phyloP scores from a whole-genome alignment of 371 early-diverging fungal genomes.

The Zopfochytrium polystomum region DNA sequence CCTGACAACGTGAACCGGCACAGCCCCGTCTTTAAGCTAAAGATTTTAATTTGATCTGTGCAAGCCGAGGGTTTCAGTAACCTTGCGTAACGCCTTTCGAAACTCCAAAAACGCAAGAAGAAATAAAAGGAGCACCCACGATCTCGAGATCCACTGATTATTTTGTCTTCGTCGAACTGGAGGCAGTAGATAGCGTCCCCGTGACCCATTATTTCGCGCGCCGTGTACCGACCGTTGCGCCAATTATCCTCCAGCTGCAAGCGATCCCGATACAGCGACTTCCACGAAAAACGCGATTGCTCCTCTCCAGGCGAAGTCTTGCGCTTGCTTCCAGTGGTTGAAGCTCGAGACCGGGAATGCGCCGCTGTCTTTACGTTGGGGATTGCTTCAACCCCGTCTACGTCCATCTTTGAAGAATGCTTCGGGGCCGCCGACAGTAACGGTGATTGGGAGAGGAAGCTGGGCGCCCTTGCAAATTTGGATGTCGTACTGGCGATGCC shows the following conservation, averaged over 20 bases:
- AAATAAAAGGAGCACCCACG: background rate
- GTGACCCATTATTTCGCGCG: slow-evolving; percentile 69
- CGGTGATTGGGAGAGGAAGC: background rate
- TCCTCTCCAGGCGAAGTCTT: background rate
- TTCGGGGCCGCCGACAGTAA: background rate
- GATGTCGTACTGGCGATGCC: too few relatives aligned
- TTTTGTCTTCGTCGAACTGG: slow-evolving; percentile 75
- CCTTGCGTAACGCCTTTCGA: slow-evolving; percentile 35
- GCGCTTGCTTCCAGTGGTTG: slow-evolving; percentile 3
- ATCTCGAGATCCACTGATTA: slow-evolving; percentile 93
- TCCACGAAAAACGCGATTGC: slow-evolving; percentile 50
- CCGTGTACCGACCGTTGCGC: slow-evolving; percentile 52
- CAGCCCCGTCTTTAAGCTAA: background rate
- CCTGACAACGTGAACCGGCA: slow-evolving; percentile 73
- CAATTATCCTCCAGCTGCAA: slow-evolving; percentile 61
- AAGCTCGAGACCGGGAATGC: slow-evolving; percentile 1
- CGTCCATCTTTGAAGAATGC: background rate
- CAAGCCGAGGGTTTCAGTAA: background rate
- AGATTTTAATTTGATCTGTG: background rate
- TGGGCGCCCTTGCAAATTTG: background rate
- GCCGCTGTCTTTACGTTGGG: background rate
- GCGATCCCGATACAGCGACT: slow-evolving; percentile 58
- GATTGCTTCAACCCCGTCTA: background rate
- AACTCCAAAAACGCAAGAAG: slow-evolving; percentile 82
- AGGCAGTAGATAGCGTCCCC: slow-evolving; percentile 90